Percentiles rank a stretch among this genome's conserved stretches.
Evolutionary conservation across 2,329 filamentous ascomycete genomes (phyloP).

Genomic region (Ophiostoma sp.): DNA sequence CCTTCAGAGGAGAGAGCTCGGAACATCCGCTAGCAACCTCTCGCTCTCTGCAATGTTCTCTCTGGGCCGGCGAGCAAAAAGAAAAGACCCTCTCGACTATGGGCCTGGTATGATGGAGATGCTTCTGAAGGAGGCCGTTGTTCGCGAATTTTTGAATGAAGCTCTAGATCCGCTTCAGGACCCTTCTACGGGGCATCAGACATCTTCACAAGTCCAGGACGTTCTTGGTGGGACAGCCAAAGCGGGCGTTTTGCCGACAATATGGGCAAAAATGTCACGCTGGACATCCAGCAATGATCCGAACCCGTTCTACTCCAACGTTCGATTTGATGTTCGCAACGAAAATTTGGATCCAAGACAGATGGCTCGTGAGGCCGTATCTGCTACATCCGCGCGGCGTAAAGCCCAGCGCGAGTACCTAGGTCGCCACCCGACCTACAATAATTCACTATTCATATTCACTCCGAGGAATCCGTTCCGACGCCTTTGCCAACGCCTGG

Average conservation of each 20-base stretch:
- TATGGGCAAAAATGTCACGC: slow-evolving; percentile 62
- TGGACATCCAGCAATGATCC: slow-evolving; percentile 68
- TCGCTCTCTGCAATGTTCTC: slow-evolving; percentile 71
- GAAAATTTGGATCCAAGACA: slow-evolving; percentile 80
- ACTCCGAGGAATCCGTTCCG: slow-evolving; percentile 74
- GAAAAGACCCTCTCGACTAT: slow-evolving; percentile 84
- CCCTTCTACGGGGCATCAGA: slow-evolving; percentile 39
- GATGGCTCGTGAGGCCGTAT: slow-evolving; percentile 88
- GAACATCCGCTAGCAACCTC: slow-evolving; percentile 69
- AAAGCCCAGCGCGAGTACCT: slow-evolving; percentile 90
- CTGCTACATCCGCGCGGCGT: slow-evolving; percentile 77
- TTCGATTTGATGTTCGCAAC: slow-evolving; percentile 67
- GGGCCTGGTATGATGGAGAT: slow-evolving; percentile 91
- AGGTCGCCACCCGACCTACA: slow-evolving; percentile 82
- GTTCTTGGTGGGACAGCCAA: slow-evolving; percentile 43
- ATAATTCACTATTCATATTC: slow-evolving; percentile 88
- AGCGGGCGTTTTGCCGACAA: slow-evolving; percentile 58
- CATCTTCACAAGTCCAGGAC: slow-evolving; percentile 38
- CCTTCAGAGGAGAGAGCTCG: slow-evolving; percentile 84
- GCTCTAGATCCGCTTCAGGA: slow-evolving; percentile 50
- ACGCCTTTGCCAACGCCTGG: slow-evolving; percentile 80
- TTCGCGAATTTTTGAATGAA: slow-evolving; percentile 91
- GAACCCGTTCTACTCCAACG: slow-evolving; percentile 89
- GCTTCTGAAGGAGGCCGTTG: slow-evolving; percentile 93
- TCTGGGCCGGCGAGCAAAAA: slow-evolving; percentile 59